Conservation (phyloP, 495 filamentous ascomycete species). For the Aspergillus sparsus region DNA sequence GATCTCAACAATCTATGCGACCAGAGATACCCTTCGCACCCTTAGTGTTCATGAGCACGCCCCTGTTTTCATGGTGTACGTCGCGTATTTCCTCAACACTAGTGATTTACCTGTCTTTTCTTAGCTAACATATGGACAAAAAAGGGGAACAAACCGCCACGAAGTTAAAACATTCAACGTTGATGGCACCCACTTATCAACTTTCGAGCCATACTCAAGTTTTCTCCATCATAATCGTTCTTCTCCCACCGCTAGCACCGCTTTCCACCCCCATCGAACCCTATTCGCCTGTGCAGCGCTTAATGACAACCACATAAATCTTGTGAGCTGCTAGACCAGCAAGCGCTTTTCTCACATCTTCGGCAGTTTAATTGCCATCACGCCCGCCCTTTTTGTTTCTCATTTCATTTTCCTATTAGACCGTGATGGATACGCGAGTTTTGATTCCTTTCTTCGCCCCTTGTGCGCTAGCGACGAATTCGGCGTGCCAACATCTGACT, state of each 20-base stretch:
- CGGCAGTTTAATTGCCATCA: too few species aligned
- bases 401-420: constrained; percentile 1
- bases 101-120: neutral
- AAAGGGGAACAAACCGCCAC: constrained; percentile 82
- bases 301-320: constrained; percentile 50
- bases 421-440: too few species aligned
- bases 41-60: constrained; percentile 95
- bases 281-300: constrained; percentile 77
- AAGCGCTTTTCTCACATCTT: neutral
- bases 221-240: constrained; percentile 79
- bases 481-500: too few species aligned
- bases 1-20: constrained; percentile 70
- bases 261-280: constrained; percentile 95
- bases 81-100: constrained; percentile 25
- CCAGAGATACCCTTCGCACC: constrained; percentile 76
- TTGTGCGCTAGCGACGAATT: too few species aligned
- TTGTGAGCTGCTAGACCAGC: constrained; percentile 43
- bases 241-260: constrained; percentile 79
- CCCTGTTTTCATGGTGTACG: constrained; percentile 94
- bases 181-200: constrained; percentile 71
- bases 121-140: neutral
- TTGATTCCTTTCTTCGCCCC: too few species aligned
- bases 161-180: constrained; percentile 91
- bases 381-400: neutral
- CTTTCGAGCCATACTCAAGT: constrained; percentile 81